These are phyloP conservation scores for Stylosanthes scabra DNA, from an alignment of 331 rosid genomes.

Conservation along the genomic window DNA sequence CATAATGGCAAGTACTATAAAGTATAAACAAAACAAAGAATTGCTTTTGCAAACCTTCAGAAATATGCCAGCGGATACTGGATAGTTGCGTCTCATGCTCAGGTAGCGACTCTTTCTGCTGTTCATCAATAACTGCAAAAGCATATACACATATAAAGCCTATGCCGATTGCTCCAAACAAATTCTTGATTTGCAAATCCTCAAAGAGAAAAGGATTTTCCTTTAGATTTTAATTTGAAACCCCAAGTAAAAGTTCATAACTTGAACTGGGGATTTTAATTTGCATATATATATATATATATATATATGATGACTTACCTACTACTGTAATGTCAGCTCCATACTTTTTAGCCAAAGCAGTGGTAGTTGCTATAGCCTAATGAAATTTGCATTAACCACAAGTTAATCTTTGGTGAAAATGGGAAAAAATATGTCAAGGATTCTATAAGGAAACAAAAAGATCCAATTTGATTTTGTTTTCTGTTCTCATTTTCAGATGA, in stretches of 20 bases:
- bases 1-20: not conserved
- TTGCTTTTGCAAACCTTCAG: slow-evolving; percentile 68
- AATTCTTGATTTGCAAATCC: slow-evolving; percentile 29
- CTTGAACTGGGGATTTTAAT: not conserved
- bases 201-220: slow-evolving; percentile 1
- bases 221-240: slow-evolving; percentile 21
- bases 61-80: slow-evolving; percentile 87
- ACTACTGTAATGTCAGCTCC: slow-evolving; percentile 95
- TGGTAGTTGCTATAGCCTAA: slow-evolving; percentile 79
- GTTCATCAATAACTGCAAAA: slow-evolving; percentile 84
- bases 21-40: slow-evolving; percentile 9
- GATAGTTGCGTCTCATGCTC: slow-evolving; percentile 88
- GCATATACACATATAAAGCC: slow-evolving; percentile 30
- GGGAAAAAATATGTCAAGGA: slow-evolving; percentile 10
- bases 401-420: slow-evolving; percentile 29
- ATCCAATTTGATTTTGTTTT: not conserved
- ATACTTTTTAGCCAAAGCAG: slow-evolving; percentile 88
- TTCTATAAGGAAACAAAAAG: not conserved
- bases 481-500: not conserved
- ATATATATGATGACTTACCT: slow-evolving; percentile 53
- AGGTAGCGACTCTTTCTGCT: slow-evolving; percentile 80
- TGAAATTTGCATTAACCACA: slow-evolving; percentile 29
- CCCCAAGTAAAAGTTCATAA: slow-evolving; percentile 20
- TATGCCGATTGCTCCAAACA: slow-evolving; percentile 19
- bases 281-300: no score